Evolutionary conservation across 208 protist genomes (phyloP), one percentile per base, ranked within the genome.

Genomic region (Phytomonas serpens): DNA sequence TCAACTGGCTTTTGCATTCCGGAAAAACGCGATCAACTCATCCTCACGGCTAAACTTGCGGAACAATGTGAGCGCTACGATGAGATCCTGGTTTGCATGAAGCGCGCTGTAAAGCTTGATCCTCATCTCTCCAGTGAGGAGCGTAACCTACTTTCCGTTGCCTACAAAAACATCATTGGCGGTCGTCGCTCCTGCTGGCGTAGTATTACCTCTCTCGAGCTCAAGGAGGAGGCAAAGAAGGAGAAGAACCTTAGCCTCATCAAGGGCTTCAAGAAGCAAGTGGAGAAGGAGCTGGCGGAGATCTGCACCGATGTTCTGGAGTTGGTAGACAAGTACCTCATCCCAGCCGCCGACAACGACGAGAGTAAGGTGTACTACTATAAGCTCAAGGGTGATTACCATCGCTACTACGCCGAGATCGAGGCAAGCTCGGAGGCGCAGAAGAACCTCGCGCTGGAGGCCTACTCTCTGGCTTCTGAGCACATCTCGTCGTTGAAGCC

Each of bases 161-260:
- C 99, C 29, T 99, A 99, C 94, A 99, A 99, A 90, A 99, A 99
- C 84, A 97, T 99, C 64, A 98, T 99, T 87, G 99, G 98, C 71
- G 87, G 98, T 29, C 93, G 98, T 68, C 98, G 99, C 78, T 97
- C 99, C 19, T 98, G 98, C 70, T 99, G 98, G 97, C 90, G 99
- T 78, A 99, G 99, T 76, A 94, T 99, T 73, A 98, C 89, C 57
- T 93, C 93, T 1, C 98, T 99, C 68, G 97, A 99, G 81, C 87
- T 98, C 76, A 98, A 99, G 80, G 94, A 98, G 77, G 93, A 95
- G 81, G 81, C 78, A 61, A 83, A 87, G 76, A 91, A 98, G 70
- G 89, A 92, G 64, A 88, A 87, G 73, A 95, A 98, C 71, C 82
- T 98, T 37, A 87, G 83, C 42, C 82, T 97, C 67, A 98, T 99